These are phyloP conservation scores for Venustampulla echinocandica DNA, from an alignment of 495 filamentous ascomycete species.

Conservation along the genomic window DNA sequence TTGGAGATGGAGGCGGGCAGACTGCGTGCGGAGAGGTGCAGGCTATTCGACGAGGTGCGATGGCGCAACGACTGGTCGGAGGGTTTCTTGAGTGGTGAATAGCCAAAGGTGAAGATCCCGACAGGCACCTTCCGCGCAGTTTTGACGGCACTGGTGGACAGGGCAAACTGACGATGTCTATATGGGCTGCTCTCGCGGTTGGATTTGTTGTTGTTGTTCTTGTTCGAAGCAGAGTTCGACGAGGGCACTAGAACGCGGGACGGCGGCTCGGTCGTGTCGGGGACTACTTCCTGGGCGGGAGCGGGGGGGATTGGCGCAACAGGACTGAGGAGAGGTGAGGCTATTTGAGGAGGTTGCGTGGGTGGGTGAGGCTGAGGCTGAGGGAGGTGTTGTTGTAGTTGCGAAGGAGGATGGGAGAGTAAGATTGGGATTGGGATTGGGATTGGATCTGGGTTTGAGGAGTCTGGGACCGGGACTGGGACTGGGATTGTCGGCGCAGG, in stretches of 20 bases:
- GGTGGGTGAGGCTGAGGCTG: not conserved
- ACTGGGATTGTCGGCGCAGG: too few relatives aligned
- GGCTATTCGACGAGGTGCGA: not conserved
- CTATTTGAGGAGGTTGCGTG: not conserved
- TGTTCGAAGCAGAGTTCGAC: not conserved
- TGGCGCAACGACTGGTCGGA: not conserved
- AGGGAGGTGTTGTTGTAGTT: not conserved
- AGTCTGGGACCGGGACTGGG: too few relatives aligned
- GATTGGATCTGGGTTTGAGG: too few relatives aligned
- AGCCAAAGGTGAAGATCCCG: not conserved
- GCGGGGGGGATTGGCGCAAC: too few relatives aligned
- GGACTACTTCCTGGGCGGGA: too few relatives aligned
- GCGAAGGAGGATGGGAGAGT: not conserved
- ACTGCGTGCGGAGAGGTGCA: not conserved
- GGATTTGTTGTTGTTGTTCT: not conserved
- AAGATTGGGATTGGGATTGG: too few relatives aligned
- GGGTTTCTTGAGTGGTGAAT: not conserved
- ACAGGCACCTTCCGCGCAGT: too few relatives aligned
- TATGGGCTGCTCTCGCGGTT: not conserved
- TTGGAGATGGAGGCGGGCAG: not conserved
- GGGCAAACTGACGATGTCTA: not conserved
- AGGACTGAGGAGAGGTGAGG: too few relatives aligned
- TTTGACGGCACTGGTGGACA: not conserved
- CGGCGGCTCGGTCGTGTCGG: too few relatives aligned
- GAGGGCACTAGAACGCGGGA: too few relatives aligned